Base-by-base conservation (phyloP, 495 filamentous ascomycete species). In the Podospora pseudoanserina region DNA sequence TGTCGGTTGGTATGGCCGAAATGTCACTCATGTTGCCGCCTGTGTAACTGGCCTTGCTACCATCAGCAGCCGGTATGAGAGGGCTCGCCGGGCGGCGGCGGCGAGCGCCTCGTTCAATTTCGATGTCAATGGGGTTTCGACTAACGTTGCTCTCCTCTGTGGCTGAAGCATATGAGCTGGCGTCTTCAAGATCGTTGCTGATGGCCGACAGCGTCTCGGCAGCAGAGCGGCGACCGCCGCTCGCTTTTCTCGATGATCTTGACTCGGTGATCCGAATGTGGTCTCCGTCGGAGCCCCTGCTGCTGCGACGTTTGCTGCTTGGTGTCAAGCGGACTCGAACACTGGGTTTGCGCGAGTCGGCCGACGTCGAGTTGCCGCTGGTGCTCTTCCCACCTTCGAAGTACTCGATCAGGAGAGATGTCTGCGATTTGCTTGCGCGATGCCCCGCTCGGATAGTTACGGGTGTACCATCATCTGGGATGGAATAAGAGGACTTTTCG, bases 321-420 rank as follows among this genome's bases (percentile, higher is more conserved):
- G 96, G 95, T 44, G 93, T 97, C 62, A 99, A 87, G 73, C 94
- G 92, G 65, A 99, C 95, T 72, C 95, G 88, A 57, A 99, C 95
- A 80, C 93, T 97, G 2, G 95, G 96, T 68, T 92, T 80, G 84
- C 90, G 81, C 60, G 81, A 76, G 79, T 84, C 65, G 82, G 82
- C 71, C 62, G 81, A 75, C 55, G 79, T 70, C 55, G 87, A 84
- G 39, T 80, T 74, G 65, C 65, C 73, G 61, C 55, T 68, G 15
- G 23, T 26, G 65, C 82, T 81, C 78, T 95, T 97, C 63, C 91
- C 90, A 71, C 88, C 92, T 79, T 97, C 94, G 75, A 97, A 99
- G 78, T 97, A 97, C 79, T 99, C 95, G 75, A 99, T 99, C 75
- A 99, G 83, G 63, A 99, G 86, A 62, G 92, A 96, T 55, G 95